Base-by-base conservation (phyloP, 352 stramenopile species). In the Globisporangium barbulae region DNA sequence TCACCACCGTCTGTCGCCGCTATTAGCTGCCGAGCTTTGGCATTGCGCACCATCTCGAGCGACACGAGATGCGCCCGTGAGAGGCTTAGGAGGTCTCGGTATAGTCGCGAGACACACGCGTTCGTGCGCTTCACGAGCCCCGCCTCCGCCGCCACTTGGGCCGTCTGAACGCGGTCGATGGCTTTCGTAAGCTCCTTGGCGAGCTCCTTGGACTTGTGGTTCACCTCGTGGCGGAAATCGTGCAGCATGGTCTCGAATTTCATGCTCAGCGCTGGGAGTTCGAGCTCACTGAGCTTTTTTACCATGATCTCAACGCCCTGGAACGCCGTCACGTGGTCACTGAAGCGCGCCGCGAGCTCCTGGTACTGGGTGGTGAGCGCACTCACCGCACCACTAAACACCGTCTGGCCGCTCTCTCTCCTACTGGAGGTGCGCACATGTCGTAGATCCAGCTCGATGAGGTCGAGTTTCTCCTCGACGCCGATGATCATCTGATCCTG, bases 401-500 rank as follows among this genome's bases (percentile, higher is more conserved):
- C 41, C 1, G 75, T 72, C 22, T 65, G 68, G 30, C 53, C 59
- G 37, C 66, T 88, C 12, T 77, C 79, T 2, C 76, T 76, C 3
- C 76, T 71, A 7, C 61, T 63, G 2, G 64, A 74, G 19, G 71
- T 75, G 10, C 78, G 75, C 37, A 89, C 53, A 19, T 78, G 75
- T 3, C 82, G 71, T 5, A 91, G 61, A 42, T 91, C 81, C 15
- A 80, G 62, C 31, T 89, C 78, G 2, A 88, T 53, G 1, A 70
- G 62, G 21, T 88, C 74, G 6, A 91, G 60, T 21, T 87, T 88
- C 60, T 89, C 79, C 9, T 89, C 79, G 4, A 88, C 68, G 4
- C 79, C 75, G 31, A 81, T 60, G 21, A 91, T 69, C 3, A 67
- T 70, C 50, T 84, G 66, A 0, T 59, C 73, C 17, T 88, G 78